Conservation (phyloP, 1,284 basidiomycete species). For the Lignosus rhinocerotis region DNA sequence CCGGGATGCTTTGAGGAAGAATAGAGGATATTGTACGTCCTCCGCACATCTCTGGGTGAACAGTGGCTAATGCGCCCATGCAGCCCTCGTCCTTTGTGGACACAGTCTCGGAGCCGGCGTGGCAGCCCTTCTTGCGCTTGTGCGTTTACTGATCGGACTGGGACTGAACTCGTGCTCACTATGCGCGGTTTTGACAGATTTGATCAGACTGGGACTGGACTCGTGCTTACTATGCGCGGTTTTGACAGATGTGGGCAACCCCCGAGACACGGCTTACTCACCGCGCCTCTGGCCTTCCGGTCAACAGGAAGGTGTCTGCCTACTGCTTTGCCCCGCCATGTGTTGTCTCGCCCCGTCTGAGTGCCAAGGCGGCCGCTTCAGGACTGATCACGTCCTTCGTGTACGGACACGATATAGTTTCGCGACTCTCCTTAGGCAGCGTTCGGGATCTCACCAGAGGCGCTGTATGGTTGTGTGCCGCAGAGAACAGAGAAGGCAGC, state of each 20-base stretch:
- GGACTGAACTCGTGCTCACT: neutral
- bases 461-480: constrained; percentile 77
- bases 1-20: constrained; percentile 63
- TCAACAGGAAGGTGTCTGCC: constrained; percentile 65
- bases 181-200: constrained; percentile 49
- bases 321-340: constrained; percentile 84
- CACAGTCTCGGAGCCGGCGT: constrained; percentile 91
- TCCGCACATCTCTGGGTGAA: neutral
- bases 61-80: constrained; percentile 1
- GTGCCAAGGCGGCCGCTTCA: constrained; percentile 24
- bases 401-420: constrained; percentile 81
- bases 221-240: neutral
- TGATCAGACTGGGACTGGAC: constrained; percentile 52
- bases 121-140: constrained; percentile 73
- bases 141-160: constrained; percentile 43
- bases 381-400: constrained; percentile 73
- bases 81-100: constrained; percentile 76
- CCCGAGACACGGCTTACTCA: constrained; percentile 75
- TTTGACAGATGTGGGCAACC: constrained; percentile 78
- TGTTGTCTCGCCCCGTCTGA: constrained; percentile 29
- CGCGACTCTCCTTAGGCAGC: constrained; percentile 75
- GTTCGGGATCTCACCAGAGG: constrained; percentile 77
- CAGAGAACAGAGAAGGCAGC: constrained; percentile 41
- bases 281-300: constrained; percentile 67
- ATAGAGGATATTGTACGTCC: constrained; percentile 65